These are phyloP conservation scores for Auricularia cornea DNA, from an alignment of 768 basidiomycete species.

Conservation along the genomic window DNA sequence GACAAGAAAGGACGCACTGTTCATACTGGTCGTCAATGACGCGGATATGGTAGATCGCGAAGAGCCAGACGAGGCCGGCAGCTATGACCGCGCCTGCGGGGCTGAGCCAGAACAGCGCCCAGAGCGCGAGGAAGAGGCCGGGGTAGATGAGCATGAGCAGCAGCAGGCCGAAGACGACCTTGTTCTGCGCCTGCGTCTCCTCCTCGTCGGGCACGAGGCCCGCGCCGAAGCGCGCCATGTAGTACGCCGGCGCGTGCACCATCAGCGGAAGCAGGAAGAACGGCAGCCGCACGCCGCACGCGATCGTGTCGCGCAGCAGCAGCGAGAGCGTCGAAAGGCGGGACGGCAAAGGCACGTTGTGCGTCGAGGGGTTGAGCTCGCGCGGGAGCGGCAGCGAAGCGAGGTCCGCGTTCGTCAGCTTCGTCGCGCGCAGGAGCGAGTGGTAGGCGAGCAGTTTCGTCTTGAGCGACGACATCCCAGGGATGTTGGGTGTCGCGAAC, in stretches of 20 bases:
- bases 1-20: background rate
- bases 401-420: slow-evolving; percentile 79
- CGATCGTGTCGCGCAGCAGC: slow-evolving; percentile 70
- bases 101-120: slow-evolving; percentile 75
- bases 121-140: slow-evolving; percentile 73
- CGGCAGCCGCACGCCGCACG: slow-evolving; percentile 65
- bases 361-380: slow-evolving; percentile 67
- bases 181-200: slow-evolving; percentile 95
- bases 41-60: slow-evolving; percentile 78
- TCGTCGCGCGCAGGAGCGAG: slow-evolving; percentile 71
- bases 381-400: slow-evolving; percentile 77
- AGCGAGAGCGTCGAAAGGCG: slow-evolving; percentile 73
- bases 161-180: slow-evolving; percentile 76
- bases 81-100: slow-evolving; percentile 67
- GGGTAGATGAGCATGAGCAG: slow-evolving; percentile 74
- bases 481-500: slow-evolving; percentile 60
- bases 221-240: slow-evolving; percentile 69
- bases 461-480: slow-evolving; percentile 54
- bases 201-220: slow-evolving; percentile 75
- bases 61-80: slow-evolving; percentile 57
- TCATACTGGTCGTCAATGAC: slow-evolving; percentile 69
- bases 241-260: slow-evolving; percentile 77
- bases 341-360: slow-evolving; percentile 65
- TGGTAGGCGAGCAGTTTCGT: slow-evolving; percentile 78
- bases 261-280: slow-evolving; percentile 85